These are phyloP conservation scores for Stephania cephalantha DNA, from an alignment of 164 flowering plant genomes.

Conservation along the genomic window DNA sequence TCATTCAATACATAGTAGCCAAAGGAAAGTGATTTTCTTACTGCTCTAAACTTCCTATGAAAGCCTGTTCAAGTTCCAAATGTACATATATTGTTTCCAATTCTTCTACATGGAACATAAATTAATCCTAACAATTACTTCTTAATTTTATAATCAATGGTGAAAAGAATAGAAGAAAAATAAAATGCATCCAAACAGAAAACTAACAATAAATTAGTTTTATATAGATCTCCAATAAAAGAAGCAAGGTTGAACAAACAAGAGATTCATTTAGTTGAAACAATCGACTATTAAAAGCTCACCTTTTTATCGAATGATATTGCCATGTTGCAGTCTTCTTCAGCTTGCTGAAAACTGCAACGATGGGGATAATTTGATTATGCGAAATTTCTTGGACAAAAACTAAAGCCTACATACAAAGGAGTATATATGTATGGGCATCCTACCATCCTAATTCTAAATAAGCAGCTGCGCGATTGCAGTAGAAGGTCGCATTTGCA, in stretches of 20 bases:
- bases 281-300: neutral
- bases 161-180: neutral
- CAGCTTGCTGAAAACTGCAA: slow-evolving; percentile 90
- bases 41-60: neutral
- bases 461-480: slow-evolving; percentile 92
- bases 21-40: neutral
- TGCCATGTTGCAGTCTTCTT: slow-evolving; percentile 79
- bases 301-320: slow-evolving; percentile 90
- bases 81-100: neutral
- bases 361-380: slow-evolving; percentile 6
- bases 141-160: neutral
- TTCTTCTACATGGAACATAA: neutral
- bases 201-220: no score
- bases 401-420: neutral
- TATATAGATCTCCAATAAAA: neutral
- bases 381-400: neutral
- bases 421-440: neutral
- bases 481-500: slow-evolving; percentile 62
- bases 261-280: neutral
- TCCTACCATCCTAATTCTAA: slow-evolving; percentile 79
- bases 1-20: neutral
- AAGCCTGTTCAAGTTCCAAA: neutral
- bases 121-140: neutral
- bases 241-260: neutral
- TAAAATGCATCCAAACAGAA: neutral